Evolutionary conservation across 176 grass and related monocot species (phyloP).

Genomic region (Aegilops sharonensis): DNA sequence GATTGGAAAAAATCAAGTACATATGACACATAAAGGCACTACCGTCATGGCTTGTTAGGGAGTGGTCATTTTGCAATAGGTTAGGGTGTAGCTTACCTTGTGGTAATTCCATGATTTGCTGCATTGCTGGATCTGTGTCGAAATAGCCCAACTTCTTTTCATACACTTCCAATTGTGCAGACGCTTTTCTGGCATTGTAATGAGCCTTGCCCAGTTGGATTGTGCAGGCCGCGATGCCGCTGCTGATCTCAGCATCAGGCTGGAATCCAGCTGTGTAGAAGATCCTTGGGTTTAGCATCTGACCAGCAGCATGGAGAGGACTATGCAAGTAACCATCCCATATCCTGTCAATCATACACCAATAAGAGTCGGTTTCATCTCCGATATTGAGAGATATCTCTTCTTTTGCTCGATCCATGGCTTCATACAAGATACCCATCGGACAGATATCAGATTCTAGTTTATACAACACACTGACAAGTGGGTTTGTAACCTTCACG

Average conservation of each 20-base stretch:
- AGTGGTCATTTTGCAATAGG: slow-evolving; percentile 9
- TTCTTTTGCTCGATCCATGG: slow-evolving; percentile 78
- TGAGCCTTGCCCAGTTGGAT: slow-evolving; percentile 30
- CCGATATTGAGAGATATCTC: slow-evolving; percentile 45
- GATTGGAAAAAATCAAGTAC: not conserved
- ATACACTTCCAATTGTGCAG: slow-evolving; percentile 62
- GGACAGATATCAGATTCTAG: slow-evolving; percentile 47
- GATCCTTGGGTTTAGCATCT: slow-evolving; percentile 67
- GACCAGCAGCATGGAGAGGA: slow-evolving; percentile 65
- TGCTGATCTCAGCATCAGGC: slow-evolving; percentile 62
- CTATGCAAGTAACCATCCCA: slow-evolving; percentile 79
- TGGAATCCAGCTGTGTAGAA: slow-evolving; percentile 48
- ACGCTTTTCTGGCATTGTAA: slow-evolving; percentile 23
- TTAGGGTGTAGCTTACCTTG: slow-evolving; percentile 51
- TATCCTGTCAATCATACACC: slow-evolving; percentile 56
- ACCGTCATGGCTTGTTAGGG: not conserved
- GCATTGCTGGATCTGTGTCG: slow-evolving; percentile 30
- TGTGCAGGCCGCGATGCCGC: slow-evolving; percentile 52
- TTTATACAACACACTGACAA: slow-evolving; percentile 51
- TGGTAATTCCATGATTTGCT: slow-evolving; percentile 35
- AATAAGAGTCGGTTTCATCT: slow-evolving; percentile 37
- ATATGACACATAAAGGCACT: not conserved
- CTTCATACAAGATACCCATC: slow-evolving; percentile 71
- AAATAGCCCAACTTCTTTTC: slow-evolving; percentile 42
- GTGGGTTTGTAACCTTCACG: slow-evolving; percentile 63